Evolutionary conservation across 441 rosid genomes (phyloP).

Genomic region (Populus hybrid): DNA sequence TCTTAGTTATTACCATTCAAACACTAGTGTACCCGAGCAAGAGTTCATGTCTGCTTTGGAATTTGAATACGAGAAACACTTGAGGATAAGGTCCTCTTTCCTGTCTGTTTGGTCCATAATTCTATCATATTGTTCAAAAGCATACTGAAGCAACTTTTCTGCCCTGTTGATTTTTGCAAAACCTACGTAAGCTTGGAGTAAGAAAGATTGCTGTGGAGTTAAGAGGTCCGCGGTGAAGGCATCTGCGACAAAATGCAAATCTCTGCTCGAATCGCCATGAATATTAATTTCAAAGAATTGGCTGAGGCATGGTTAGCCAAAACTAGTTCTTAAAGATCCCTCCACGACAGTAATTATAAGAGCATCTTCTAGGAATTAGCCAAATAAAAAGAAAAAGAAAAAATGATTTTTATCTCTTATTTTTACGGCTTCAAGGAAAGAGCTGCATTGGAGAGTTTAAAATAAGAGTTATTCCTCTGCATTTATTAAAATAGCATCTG

Average conservation of each 20-base stretch:
- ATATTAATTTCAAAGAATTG: conserved; percentile 42
- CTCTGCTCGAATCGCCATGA: conserved; percentile 31
- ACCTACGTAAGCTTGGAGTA: no score
- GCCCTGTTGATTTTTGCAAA: conserved; percentile 25
- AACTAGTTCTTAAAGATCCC: not conserved
- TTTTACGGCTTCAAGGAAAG: no score
- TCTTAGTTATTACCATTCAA: conserved; percentile 29
- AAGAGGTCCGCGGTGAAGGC: conserved; percentile 19
- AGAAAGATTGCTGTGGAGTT: conserved; percentile 37
- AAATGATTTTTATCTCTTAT: no score
- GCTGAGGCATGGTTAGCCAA: conserved; percentile 29
- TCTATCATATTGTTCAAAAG: not conserved
- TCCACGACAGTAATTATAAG: no score
- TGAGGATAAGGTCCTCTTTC: conserved; percentile 28
- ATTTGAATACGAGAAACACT: conserved; percentile 28
- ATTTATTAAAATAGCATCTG: no score
- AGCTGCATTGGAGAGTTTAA: no score
- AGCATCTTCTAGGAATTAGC: no score
- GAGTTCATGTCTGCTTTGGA: conserved; percentile 35
- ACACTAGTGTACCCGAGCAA: conserved; percentile 20
- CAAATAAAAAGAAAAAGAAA: no score
- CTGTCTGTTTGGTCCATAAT: not conserved
- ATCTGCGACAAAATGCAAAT: conserved; percentile 25
- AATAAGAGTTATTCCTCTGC: no score
- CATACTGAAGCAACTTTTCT: not conserved